Evolutionary conservation across 2,329 filamentous ascomycete species (phyloP).

Genomic region (Fusarium aywerte): DNA sequence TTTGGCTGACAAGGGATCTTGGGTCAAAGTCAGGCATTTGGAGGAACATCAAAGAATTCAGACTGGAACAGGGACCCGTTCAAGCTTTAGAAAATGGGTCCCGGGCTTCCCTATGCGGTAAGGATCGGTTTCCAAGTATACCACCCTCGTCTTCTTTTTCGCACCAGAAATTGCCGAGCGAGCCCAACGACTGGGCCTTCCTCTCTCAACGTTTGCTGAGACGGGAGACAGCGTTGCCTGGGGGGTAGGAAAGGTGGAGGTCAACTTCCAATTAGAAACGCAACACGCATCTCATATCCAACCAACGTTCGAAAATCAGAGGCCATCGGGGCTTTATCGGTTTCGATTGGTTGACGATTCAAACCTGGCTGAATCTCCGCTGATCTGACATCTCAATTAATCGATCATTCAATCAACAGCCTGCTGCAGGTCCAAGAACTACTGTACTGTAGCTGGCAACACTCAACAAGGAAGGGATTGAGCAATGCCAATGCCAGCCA

Average conservation of each 20-base stretch:
- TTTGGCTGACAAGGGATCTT: conserved; percentile 26
- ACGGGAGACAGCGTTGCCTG: conserved; percentile 16
- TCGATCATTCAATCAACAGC: conserved; percentile 15
- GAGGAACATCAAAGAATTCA: conserved; percentile 21
- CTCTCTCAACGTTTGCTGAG: conserved; percentile 21
- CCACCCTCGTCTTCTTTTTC: conserved; percentile 15
- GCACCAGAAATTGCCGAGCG: conserved; percentile 14
- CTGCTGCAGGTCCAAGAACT: conserved; percentile 11
- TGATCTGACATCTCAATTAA: conserved; percentile 37
- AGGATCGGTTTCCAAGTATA: conserved; percentile 17
- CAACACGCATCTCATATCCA: conserved; percentile 18
- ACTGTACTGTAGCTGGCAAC: conserved; percentile 11
- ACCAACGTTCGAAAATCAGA: conserved; percentile 17
- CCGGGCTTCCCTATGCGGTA: conserved; percentile 20
- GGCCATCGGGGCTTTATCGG: conserved; percentile 8
- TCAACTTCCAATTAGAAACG: conserved; percentile 20
- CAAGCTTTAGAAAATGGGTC: conserved; percentile 35
- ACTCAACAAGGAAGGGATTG: conserved; percentile 7
- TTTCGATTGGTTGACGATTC: conserved; percentile 19
- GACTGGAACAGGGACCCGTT: conserved; percentile 23
- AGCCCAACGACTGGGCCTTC: conserved; percentile 5
- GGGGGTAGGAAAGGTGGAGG: conserved; percentile 1
- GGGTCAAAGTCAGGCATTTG: conserved; percentile 34
- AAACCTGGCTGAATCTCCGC: conserved; percentile 18
- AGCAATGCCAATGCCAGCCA: conserved; percentile 11